These are phyloP conservation scores for Pythium rhizo-oryzae DNA, from an alignment of 352 stramenopile species.

Conservation along the genomic window DNA sequence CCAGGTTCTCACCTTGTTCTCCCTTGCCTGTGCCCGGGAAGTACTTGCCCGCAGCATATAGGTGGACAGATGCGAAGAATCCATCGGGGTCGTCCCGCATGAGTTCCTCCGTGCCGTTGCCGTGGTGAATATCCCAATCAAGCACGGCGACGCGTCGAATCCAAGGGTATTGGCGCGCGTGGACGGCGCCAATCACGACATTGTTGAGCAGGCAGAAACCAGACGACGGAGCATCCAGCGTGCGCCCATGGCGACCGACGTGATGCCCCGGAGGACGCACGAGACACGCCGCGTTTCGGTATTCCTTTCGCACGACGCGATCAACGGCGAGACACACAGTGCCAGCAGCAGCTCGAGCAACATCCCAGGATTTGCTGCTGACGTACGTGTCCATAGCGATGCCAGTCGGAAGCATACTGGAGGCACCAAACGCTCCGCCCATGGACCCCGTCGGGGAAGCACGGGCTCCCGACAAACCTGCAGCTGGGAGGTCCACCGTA, in stretches of 20 bases:
- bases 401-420: constrained; percentile 62
- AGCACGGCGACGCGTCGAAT: constrained; percentile 96
- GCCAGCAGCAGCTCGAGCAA: constrained; percentile 74
- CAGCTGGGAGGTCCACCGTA: constrained; percentile 47
- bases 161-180: constrained; percentile 92
- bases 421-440: constrained; percentile 70
- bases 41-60: constrained; percentile 76
- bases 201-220: constrained; percentile 99
- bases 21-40: constrained; percentile 79
- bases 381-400: constrained; percentile 86
- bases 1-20: constrained; percentile 53
- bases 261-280: constrained; percentile 94
- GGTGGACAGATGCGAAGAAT: constrained; percentile 85
- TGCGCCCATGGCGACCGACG: constrained; percentile 79
- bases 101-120: constrained; percentile 97
- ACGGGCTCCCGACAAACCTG: constrained; percentile 34
- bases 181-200: constrained; percentile 97
- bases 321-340: constrained; percentile 84
- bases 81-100: constrained; percentile 79
- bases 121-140: constrained; percentile 99
- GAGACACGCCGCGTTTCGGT: constrained; percentile 83
- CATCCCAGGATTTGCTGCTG: constrained; percentile 85
- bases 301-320: constrained; percentile 77
- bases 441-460: constrained; percentile 47
- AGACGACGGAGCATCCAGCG: constrained; percentile 69